Percentiles rank a stretch among this genome's conserved stretches.
These are phyloP conservation scores for Cordyceps cicadae DNA, from an alignment of 2,329 filamentous ascomycete species.

Conservation along the genomic window DNA sequence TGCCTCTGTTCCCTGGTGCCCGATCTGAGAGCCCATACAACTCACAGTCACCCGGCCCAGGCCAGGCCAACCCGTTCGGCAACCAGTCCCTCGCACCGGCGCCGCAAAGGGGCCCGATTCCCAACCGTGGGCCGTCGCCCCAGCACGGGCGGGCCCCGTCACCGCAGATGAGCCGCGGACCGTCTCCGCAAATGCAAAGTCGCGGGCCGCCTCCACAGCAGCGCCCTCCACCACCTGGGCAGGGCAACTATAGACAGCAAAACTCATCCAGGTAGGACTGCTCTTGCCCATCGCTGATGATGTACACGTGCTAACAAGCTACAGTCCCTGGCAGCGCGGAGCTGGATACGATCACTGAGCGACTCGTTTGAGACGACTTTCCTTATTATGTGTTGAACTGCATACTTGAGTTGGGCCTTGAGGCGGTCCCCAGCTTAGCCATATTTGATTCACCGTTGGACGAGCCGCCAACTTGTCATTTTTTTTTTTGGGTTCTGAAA, in stretches of 20 bases:
- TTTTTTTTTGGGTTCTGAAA: background rate
- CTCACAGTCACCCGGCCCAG: conserved; percentile 25
- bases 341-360: conserved; percentile 33
- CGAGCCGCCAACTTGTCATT: background rate
- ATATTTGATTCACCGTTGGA: background rate
- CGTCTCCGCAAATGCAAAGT: conserved; percentile 4
- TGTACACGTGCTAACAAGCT: conserved; percentile 13
- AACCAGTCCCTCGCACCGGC: conserved; percentile 15
- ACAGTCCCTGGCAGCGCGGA: conserved; percentile 38
- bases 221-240: conserved; percentile 14
- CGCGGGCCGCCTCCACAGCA: conserved; percentile 18
- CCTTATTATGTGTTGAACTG: conserved; percentile 2
- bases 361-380: conserved; percentile 7
- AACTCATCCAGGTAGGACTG: conserved; percentile 30
- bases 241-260: conserved; percentile 25
- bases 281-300: background rate
- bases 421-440: background rate
- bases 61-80: conserved; percentile 5
- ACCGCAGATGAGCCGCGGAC: conserved; percentile 4
- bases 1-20: conserved; percentile 34
- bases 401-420: background rate
- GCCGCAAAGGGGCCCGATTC: conserved; percentile 4
- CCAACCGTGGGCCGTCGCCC: conserved; percentile 6
- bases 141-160: conserved; percentile 5
- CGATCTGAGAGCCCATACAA: conserved; percentile 29